phyloP scores from a whole-genome alignment of 371 early-diverging fungal species.

The Choanephora cucurbitarum region DNA sequence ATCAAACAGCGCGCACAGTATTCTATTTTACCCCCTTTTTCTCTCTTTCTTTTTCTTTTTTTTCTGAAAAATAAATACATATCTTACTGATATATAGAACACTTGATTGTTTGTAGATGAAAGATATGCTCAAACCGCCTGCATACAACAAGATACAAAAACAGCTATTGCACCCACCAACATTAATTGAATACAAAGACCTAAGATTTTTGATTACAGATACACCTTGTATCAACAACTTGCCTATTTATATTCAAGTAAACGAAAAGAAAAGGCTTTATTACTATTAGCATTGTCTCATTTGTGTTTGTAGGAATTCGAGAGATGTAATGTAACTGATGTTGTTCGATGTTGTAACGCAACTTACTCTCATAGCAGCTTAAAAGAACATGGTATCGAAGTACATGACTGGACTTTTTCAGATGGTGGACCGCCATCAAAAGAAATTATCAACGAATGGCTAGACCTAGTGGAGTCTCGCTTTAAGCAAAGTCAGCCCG shows the following conservation, averaged over 20 bases:
- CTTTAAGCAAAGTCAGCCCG: conserved; percentile 22
- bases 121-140: conserved; percentile 21
- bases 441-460: conserved; percentile 68
- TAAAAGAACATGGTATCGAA: conserved; percentile 60
- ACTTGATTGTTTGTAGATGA: too few relatives aligned
- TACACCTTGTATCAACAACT: conserved; percentile 75
- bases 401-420: conserved; percentile 81
- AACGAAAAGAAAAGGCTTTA: background rate
- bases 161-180: conserved; percentile 33
- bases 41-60: too few relatives aligned
- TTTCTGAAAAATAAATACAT: too few relatives aligned
- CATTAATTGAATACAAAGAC: conserved; percentile 35
- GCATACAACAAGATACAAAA: conserved; percentile 16
- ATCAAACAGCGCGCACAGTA: too few relatives aligned
- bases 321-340: conserved; percentile 75
- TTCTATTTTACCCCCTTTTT: too few relatives aligned
- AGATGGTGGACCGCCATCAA: conserved; percentile 78
- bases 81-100: too few relatives aligned
- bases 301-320: conserved; percentile 56
- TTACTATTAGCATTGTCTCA: background rate
- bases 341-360: conserved; percentile 90
- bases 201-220: conserved; percentile 83
- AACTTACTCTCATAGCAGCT: conserved; percentile 65
- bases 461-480: conserved; percentile 60
- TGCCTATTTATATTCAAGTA: conserved; percentile 69